Conservation (phyloP, 2,329 filamentous ascomycete species). For the Tolypocladium amazonense region DNA sequence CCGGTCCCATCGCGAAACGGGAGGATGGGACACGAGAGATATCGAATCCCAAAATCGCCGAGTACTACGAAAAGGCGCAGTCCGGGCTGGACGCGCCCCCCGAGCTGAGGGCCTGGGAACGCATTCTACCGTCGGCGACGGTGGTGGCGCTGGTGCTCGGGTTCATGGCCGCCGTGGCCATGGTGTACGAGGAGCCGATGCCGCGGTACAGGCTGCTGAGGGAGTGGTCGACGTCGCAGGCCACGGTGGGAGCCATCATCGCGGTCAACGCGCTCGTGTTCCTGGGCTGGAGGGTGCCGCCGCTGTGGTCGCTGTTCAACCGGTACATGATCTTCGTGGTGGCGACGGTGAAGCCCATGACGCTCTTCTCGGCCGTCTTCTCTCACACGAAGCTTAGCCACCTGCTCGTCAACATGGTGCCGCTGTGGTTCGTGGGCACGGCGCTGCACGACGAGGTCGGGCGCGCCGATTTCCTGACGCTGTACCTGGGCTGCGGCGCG, state of each 20-base stretch:
- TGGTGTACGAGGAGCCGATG: constrained; percentile 43
- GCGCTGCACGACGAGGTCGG: constrained; percentile 61
- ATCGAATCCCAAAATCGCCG: constrained; percentile 24
- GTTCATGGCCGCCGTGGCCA: constrained; percentile 30
- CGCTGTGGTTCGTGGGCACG: constrained; percentile 56
- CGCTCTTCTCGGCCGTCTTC: constrained; percentile 55
- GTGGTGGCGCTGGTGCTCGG: constrained; percentile 34
- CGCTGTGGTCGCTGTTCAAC: constrained; percentile 56
- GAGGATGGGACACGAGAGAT: constrained; percentile 26
- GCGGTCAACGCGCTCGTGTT: constrained; percentile 47
- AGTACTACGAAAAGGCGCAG: constrained; percentile 33
- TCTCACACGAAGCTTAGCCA: constrained; percentile 57
- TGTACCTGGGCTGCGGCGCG: constrained; percentile 51
- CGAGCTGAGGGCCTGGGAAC: constrained; percentile 37
- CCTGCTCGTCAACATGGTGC: constrained; percentile 51
- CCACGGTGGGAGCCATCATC: constrained; percentile 54
- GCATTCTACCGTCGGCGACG: constrained; percentile 43
- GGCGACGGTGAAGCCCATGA: constrained; percentile 51
- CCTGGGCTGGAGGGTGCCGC: constrained; percentile 51
- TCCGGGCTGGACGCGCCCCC: constrained; percentile 41
- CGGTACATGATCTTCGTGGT: constrained; percentile 55
- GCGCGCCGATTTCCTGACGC: constrained; percentile 55
- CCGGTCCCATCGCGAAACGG: constrained; percentile 31
- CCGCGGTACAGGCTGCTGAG: constrained; percentile 43
- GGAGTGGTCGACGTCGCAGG: constrained; percentile 49